These are phyloP conservation scores for Posidonia australis DNA, from an alignment of 106 monocot species.

Conservation along the genomic window DNA sequence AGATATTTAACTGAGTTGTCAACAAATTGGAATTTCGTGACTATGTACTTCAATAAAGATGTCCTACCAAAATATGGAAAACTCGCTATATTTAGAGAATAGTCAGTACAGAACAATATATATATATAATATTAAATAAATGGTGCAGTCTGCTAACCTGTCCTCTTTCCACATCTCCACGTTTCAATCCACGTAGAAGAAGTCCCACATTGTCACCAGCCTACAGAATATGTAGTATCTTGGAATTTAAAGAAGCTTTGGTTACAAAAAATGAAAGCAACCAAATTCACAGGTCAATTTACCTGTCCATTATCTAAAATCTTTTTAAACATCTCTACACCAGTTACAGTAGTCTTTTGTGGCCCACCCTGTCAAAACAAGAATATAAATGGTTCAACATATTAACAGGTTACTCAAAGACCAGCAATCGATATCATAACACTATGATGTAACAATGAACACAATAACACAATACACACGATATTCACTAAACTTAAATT, in stretches of 20 bases:
- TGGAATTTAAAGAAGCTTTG: not conserved
- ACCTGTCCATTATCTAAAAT: constrained; percentile 39
- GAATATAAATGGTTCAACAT: not conserved
- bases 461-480: too few relatives aligned
- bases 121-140: too few relatives aligned
- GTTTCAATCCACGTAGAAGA: constrained; percentile 90
- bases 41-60: too few relatives aligned
- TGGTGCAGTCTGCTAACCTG: constrained; percentile 34
- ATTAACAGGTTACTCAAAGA: not conserved
- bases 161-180: constrained; percentile 91
- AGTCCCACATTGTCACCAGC: constrained; percentile 96
- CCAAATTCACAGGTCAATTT: not conserved
- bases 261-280: not conserved
- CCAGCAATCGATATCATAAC: not conserved
- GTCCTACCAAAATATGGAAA: too few relatives aligned
- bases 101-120: too few relatives aligned
- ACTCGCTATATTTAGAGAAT: too few relatives aligned
- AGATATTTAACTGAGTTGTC: not conserved
- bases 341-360: constrained; percentile 37
- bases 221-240: constrained; percentile 15
- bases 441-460: not conserved
- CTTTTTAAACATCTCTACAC: constrained; percentile 48
- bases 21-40: not conserved
- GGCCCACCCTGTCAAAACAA: constrained; percentile 29
- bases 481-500: too few relatives aligned